Evolutionary conservation across 2,329 filamentous ascomycete species (phyloP), one percentile per base, ranked within the genome.

Genomic region (Teratosphaeria zuluensis): DNA sequence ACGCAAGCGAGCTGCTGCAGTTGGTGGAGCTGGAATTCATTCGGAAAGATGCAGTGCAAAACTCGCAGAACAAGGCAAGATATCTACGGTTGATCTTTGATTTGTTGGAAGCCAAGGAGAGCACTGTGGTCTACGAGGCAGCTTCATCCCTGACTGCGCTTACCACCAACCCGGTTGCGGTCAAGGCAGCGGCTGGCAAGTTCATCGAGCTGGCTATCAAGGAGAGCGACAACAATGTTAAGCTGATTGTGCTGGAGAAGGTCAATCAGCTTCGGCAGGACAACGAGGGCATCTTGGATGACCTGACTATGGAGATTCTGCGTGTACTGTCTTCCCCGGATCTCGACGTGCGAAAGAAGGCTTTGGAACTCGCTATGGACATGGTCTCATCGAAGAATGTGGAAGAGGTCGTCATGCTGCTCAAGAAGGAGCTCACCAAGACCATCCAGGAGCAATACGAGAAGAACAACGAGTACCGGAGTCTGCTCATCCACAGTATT

Each of bases 321-420:
- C 89, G 94, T 57, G 94, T 96, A 19, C 82, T 99, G 35, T 95
- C 92, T 12, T 96, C 92, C 72, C 89, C 94, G 24, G 94, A 99
- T 76, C 88, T 99, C 64, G 94, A 97, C 70, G 94, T 99, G 56
- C 86, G 94, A 69, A 87, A 87, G 74, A 97, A 97, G 76, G 91
- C 92, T 16, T 82, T 99, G 31, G 81, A 84, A 58, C 89, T 99
- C 68, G 92, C 92, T 12, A 80, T 99, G 73, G 92, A 96, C 65
- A 97, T 99, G 94, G 90, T 99, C 4, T 94, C 92, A 0, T 96
- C 92, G 82, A 95, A 96, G 78, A 99, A 99, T 65, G 92, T 99
- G 6, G 94, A 97, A 72, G 94, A 99, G 70, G 94, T 99, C 14
- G 89, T 99, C 24, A 83, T 97, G 69, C 81, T 99, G 0, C 80